Evolutionary conservation across 352 stramenopile species (phyloP), one percentile per base, ranked within the genome.

Genomic region (Pythium insidiosum): DNA sequence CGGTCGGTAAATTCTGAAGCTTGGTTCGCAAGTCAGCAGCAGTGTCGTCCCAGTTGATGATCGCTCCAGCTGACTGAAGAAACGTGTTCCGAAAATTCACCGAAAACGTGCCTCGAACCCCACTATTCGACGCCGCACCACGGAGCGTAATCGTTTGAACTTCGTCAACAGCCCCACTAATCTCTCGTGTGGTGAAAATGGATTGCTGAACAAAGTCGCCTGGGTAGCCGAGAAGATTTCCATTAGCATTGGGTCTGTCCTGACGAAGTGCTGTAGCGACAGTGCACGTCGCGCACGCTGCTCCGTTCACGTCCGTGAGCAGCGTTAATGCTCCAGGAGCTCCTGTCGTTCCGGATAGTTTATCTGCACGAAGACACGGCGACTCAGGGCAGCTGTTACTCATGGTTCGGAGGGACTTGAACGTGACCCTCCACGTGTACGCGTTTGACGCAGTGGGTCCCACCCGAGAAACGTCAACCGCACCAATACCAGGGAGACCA

Each of bases 41-140:
- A 6, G 73, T 88, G 34, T 91, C 79, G 33, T 88, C 70, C 46
- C 61, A 72, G 48, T 84, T 82, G 41, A 91, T 66, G 3, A 78
- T 54, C 21, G 61, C 75, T 6, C 66, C 65, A 2, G 41, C 22
- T 0, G 65, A 66, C 37, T 77, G 44, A 1, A 26, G 42, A 31
- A 77, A 66, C 10, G 57, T 59, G 16, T 69, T 71, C 36, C 66
- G 66, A 25, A 91, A 91, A n/a, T 84, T 84, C 5, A 88, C 37
- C 3, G 55, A 36, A 43, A 91, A 84, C 11, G 68, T 70, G 4
- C 79, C 79, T 6, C 53, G 52, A 11, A 91, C 56, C 19, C 85
- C 61, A 11, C 73, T 40, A 9, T 47, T 43, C 3, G 31, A 60
- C 24, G 73, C 66, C n/a, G n/a, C n/a, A n/a, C n/a, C n/a, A 7